phyloP scores from a whole-genome alignment of 208 protist genomes.

The Kentomonas sorsogonicus region DNA sequence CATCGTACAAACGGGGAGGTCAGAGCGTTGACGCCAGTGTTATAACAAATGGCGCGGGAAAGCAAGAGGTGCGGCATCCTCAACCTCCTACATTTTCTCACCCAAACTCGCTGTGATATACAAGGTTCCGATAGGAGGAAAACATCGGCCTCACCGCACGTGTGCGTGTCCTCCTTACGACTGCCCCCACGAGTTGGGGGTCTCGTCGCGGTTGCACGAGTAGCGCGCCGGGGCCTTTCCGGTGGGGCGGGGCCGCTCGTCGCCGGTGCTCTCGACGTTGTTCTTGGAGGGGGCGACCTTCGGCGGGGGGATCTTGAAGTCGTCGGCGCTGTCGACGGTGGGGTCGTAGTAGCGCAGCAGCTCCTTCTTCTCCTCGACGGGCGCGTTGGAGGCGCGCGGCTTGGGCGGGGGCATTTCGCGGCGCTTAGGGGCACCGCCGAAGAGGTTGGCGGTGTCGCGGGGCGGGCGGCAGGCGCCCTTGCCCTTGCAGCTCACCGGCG shows the following conservation, averaged over 20 bases:
- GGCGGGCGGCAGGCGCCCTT: constrained; percentile 38
- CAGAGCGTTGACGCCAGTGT: background rate
- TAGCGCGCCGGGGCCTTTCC: constrained; percentile 9
- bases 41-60: constrained; percentile 7
- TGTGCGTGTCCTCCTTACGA: constrained; percentile 7
- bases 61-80: too few species aligned
- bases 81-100: too few species aligned
- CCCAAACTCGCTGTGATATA: too few species aligned
- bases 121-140: too few species aligned
- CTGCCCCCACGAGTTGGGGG: constrained; percentile 2
- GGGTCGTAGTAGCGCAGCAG: constrained; percentile 63
- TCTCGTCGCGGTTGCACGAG: background rate
- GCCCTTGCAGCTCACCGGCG: constrained; percentile 30
- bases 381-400: constrained; percentile 5
- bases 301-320: constrained; percentile 20
- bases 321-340: constrained; percentile 32
- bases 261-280: constrained; percentile 31
- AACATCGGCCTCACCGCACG: background rate
- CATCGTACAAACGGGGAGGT: background rate
- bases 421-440: constrained; percentile 20
- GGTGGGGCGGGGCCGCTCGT: constrained; percentile 5
- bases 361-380: constrained; percentile 9
- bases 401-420: background rate
- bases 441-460: constrained; percentile 36
- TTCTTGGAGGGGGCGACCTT: constrained; percentile 14